Conservation (phyloP, 768 basidiomycete species). For the Mycena polygramma region DNA sequence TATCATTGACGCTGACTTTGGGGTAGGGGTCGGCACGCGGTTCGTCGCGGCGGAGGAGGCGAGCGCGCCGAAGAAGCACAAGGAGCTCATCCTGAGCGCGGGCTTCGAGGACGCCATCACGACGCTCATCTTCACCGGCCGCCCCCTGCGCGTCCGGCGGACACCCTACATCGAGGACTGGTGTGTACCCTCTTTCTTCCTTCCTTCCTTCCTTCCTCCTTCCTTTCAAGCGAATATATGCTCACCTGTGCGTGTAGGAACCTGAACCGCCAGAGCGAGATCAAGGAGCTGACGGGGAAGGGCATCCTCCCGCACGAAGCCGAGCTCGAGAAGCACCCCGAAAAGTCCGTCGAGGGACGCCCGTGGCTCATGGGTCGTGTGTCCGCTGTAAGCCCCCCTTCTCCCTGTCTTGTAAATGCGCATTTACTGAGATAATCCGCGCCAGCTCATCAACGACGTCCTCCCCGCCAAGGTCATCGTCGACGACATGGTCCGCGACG, state of each 20-base stretch:
- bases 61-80: conserved; percentile 86
- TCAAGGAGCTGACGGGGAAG: conserved; percentile 83
- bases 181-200: conserved; percentile 59
- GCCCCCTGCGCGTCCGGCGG: conserved; percentile 87
- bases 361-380: conserved; percentile 91
- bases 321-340: conserved; percentile 85
- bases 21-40: conserved; percentile 81
- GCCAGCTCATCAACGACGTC: conserved; percentile 73
- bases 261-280: conserved; percentile 29
- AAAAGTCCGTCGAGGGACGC: conserved; percentile 75
- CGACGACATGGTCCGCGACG: conserved; percentile 25
- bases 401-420: too few species aligned
- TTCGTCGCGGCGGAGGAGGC: conserved; percentile 90
- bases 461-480: conserved; percentile 75
- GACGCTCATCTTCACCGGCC: conserved; percentile 91
- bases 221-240: too few species aligned
- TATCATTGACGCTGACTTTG: too few species aligned
- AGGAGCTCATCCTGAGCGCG: conserved; percentile 78
- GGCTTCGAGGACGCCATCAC: conserved; percentile 83
- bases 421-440: too few species aligned
- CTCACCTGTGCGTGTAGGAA: conserved; percentile 27
- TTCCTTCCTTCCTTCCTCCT: background rate
- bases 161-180: conserved; percentile 90
- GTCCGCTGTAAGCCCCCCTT: conserved; percentile 53
- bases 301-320: conserved; percentile 84